Conservation (phyloP, 177 flowering plant species). For the Vitis hybrid region DNA sequence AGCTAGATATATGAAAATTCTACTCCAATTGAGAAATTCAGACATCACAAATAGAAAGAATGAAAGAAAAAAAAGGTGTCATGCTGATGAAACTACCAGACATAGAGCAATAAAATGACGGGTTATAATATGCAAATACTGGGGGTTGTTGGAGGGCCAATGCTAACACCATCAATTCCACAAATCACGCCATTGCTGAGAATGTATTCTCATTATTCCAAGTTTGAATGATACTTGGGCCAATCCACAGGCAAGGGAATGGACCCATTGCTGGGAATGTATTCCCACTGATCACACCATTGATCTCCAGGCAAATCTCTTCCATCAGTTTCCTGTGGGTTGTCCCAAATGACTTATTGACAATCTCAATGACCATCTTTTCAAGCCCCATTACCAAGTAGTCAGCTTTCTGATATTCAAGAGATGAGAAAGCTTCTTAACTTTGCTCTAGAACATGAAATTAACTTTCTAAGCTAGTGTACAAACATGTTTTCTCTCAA, state of each 20-base stretch:
- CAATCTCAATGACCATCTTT: not conserved
- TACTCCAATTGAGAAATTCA: not conserved
- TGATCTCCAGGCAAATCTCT: not conserved
- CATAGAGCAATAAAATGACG: not conserved
- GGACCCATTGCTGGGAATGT: not conserved
- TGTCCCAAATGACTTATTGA: no score
- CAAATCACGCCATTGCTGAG: not conserved
- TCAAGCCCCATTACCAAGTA: not conserved
- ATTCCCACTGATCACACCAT: not conserved
- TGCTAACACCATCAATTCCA: not conserved
- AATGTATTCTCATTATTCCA: not conserved
- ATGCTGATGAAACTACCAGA: no score
- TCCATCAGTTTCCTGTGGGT: not conserved
- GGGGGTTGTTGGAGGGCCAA: no score
- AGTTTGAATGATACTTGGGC: not conserved
- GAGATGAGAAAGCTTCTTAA: slow-evolving; percentile 1
- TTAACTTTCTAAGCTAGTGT: not conserved
- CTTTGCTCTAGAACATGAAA: not conserved
- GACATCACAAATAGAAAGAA: not conserved
- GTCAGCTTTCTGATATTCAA: not conserved
- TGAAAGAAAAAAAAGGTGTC: no score
- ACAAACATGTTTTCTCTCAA: no score
- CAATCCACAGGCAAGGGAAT: not conserved
- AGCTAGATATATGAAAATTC: not conserved
- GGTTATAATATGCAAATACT: not conserved